Evolutionary conservation across 176 grass and related monocot species (phyloP), one percentile per base, ranked within the genome.

Genomic region (Elymus sibiricus): DNA sequence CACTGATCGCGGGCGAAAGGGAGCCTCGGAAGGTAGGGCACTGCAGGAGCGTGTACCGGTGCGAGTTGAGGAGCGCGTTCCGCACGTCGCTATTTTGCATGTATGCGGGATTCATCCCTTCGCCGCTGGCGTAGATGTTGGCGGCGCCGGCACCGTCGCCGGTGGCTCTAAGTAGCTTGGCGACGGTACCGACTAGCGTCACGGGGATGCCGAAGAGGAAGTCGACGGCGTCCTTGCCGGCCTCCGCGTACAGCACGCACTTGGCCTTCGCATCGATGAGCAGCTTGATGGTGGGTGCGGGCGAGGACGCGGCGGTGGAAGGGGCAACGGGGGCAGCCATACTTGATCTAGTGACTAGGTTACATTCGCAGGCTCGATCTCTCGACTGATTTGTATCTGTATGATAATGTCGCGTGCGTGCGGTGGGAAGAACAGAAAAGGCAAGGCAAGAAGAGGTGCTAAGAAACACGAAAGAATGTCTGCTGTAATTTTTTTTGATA

Each of bases 181-280:
- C 76, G 26, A 88, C 17, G 7, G 44, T 25, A n/a, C 75, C 76
- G 3, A 91, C 1, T 0, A 84, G 89, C 16, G 85, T 43, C 2
- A 63, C 8, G 13, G 93, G 68, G 12, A 93, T 77, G 27, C 76
- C 15, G 5, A 93, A 69, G n/a, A 95, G 61, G 80, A 95, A 89
- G 71, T 93, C 93, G 1, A 87, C 80, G 0, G 82, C 79, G 24
- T 85, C 86, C 58, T 95, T 89, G 38, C 39, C 21, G 0, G 76
- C 79, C 70, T 95, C 82, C 0, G 73, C 85, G 3, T 82, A 88
- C 9, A 90, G 61, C 1, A 95, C 90, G 17, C 34, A 72, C 14
- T 86, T 4, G 17, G 87, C 44, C 8, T 61, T 46, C 7, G 28
- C 80, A 73, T 87, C 87, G 44, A 92, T 65, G 1, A 94, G 58